phyloP scores from a whole-genome alignment of 2,329 filamentous ascomycete species.

The Fulvia fulva region DNA sequence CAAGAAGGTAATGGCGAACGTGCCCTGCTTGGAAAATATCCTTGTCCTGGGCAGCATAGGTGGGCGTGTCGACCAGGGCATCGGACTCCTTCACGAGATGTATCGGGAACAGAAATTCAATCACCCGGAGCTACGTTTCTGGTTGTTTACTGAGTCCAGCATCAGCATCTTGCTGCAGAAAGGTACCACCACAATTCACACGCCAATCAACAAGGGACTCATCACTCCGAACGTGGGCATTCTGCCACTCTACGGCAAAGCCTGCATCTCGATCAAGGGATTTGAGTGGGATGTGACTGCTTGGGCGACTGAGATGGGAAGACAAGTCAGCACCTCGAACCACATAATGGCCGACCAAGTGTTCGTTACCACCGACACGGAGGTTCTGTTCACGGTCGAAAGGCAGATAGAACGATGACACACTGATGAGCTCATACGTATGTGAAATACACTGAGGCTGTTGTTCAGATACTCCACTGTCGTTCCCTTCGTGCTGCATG shows the following conservation, averaged over 20 bases:
- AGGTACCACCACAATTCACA: constrained; percentile 64
- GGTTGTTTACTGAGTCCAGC: constrained; percentile 75
- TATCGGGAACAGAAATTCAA: constrained; percentile 48
- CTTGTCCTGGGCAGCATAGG: constrained; percentile 79
- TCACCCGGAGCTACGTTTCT: constrained; percentile 53
- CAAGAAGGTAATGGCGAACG: constrained; percentile 53
- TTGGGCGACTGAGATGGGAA: constrained; percentile 62
- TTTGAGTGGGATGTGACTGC: constrained; percentile 86
- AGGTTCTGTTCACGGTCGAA: constrained; percentile 49
- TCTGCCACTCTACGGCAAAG: constrained; percentile 74
- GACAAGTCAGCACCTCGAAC: constrained; percentile 49
- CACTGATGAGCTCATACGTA: neutral
- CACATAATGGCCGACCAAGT: constrained; percentile 42
- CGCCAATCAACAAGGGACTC: constrained; percentile 47
- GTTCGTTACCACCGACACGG: constrained; percentile 38
- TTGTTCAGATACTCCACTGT: neutral
- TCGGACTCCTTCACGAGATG: constrained; percentile 84
- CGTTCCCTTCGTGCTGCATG: neutral
- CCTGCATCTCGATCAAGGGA: constrained; percentile 72
- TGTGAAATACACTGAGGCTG: neutral
- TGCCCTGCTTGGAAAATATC: constrained; percentile 43
- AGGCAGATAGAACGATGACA: constrained; percentile 9
- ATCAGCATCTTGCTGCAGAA: constrained; percentile 75
- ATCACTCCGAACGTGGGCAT: constrained; percentile 83
- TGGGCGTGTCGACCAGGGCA: constrained; percentile 86